Evolutionary conservation across 176 grass and related monocot species (phyloP).

Genomic region (Rhynchospora pubera): DNA sequence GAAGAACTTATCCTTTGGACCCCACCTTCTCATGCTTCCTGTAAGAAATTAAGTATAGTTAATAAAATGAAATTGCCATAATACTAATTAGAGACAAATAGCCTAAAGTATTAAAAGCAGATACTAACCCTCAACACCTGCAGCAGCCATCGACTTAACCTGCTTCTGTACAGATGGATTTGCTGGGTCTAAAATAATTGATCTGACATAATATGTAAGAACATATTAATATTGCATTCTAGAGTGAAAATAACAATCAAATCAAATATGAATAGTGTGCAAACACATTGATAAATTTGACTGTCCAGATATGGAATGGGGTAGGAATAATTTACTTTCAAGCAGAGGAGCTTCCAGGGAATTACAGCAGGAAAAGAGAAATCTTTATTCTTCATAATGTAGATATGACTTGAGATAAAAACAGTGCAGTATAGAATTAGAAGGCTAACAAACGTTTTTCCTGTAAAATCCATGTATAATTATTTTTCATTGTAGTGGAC

Average conservation of each 20-base stretch:
- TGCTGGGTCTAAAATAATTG: constrained; percentile 75
- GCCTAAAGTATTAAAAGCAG: constrained; percentile 27
- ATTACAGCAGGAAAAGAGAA: too few species aligned
- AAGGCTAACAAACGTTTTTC: too few species aligned
- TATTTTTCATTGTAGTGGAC: too few species aligned
- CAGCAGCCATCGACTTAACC: constrained; percentile 88
- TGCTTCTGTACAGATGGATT: constrained; percentile 98
- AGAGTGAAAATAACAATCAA: neutral
- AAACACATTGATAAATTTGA: neutral
- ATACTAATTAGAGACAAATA: constrained; percentile 14
- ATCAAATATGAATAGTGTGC: neutral
- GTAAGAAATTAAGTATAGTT: constrained; percentile 30
- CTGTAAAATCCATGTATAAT: too few species aligned
- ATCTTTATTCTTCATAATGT: too few species aligned
- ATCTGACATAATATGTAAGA: constrained; percentile 37
- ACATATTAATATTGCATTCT: neutral
- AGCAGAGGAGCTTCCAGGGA: too few species aligned
- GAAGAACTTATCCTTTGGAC: constrained; percentile 59
- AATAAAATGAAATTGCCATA: neutral
- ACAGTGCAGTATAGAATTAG: too few species aligned
- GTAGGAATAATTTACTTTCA: too few species aligned
- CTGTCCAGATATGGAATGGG: too few species aligned
- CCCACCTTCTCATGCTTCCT: constrained; percentile 95
- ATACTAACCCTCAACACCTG: constrained; percentile 70
- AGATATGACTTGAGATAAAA: too few species aligned